Conservation (phyloP, 495 filamentous ascomycete genomes). For the Trichoderma asperelloides region DNA sequence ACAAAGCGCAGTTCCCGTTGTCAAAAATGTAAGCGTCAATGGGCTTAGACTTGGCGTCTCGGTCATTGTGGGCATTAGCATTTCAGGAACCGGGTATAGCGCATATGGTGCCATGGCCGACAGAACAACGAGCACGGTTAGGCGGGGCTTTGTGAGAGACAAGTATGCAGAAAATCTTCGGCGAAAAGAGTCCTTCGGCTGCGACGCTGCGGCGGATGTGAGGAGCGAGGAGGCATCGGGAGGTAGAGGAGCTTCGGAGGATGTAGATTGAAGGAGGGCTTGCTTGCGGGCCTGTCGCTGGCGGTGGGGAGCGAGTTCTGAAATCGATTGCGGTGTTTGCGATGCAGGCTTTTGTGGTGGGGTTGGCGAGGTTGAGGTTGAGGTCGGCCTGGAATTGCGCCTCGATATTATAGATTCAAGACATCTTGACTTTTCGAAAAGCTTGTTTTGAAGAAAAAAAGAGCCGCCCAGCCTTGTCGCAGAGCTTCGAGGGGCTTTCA, state of each 20-base stretch:
- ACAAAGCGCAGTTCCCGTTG: conserved; percentile 76
- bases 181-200: conserved; percentile 58
- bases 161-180: conserved; percentile 77
- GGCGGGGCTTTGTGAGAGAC: conserved; percentile 86
- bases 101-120: conserved; percentile 88
- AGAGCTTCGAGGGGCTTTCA: not conserved
- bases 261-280: not conserved
- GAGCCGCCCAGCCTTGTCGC: not conserved
- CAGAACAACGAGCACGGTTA: conserved; percentile 84
- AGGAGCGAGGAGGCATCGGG: conserved; percentile 78
- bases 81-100: conserved; percentile 76
- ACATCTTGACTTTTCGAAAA: conserved; percentile 1
- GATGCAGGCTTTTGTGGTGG: not conserved
- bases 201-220: conserved; percentile 60
- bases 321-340: not conserved
- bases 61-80: conserved; percentile 61
- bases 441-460: conserved; percentile 2
- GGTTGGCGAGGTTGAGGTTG: conserved; percentile 6
- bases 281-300: conserved; percentile 8
- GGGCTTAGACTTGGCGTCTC: conserved; percentile 75
- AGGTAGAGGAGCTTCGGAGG: conserved; percentile 38
- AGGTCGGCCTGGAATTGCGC: not conserved
- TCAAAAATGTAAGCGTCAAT: conserved; percentile 86
- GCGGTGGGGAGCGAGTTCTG: conserved; percentile 7
- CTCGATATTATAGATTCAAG: conserved; percentile 3